Evolutionary conservation across 129 eudicot genomes (phyloP).

Genomic region (Escallonia herrerae): DNA sequence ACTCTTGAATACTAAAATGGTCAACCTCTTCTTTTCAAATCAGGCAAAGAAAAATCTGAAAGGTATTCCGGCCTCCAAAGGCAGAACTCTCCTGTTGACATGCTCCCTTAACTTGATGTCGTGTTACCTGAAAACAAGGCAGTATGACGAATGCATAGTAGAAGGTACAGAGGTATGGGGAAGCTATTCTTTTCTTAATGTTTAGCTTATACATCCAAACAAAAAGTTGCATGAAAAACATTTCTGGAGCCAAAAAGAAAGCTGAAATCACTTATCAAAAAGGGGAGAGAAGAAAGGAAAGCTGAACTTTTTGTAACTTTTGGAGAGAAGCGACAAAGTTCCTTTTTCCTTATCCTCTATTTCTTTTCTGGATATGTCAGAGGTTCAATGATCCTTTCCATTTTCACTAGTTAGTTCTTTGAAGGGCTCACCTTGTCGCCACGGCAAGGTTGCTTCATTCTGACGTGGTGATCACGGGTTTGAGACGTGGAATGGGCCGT

Average conservation of each 20-base stretch:
- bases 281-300: too few relatives aligned
- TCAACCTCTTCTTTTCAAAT: not conserved
- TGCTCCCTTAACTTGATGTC: slow-evolving; percentile 97
- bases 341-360: not conserved
- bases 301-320: too few relatives aligned
- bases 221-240: not conserved
- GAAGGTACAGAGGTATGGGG: slow-evolving; percentile 89
- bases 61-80: slow-evolving; percentile 68
- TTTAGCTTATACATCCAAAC: not conserved
- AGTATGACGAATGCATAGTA: slow-evolving; percentile 72
- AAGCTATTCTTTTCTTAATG: not conserved
- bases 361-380: not conserved
- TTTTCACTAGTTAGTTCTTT: too few relatives aligned
- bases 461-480: too few relatives aligned
- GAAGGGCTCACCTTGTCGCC: too few relatives aligned
- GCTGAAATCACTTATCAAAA: too few relatives aligned
- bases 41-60: slow-evolving; percentile 90
- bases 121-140: slow-evolving; percentile 83
- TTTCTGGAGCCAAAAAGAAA: too few relatives aligned
- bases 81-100: slow-evolving; percentile 54
- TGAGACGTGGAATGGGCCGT: too few relatives aligned
- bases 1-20: not conserved
- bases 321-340: not conserved
- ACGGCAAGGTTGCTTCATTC: too few relatives aligned
- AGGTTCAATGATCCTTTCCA: not conserved